Percentiles rank a stretch among this genome's conserved stretches.
These are phyloP conservation scores for Schizonepeta tenuifolia DNA, from an alignment of 257 asterid species.

Conservation along the genomic window DNA sequence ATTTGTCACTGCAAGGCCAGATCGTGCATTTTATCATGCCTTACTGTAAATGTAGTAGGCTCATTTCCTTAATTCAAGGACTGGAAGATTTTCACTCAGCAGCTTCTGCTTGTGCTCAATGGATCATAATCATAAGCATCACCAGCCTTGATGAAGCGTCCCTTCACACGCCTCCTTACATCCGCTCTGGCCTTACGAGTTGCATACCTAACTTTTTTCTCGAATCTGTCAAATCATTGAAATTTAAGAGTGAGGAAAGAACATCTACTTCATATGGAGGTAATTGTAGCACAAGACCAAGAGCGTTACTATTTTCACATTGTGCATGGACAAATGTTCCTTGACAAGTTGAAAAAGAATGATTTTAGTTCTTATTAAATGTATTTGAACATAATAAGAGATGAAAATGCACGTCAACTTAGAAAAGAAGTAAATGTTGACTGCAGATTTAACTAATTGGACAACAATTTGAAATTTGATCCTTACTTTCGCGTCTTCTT, in stretches of 20 bases:
- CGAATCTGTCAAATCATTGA: slow-evolving; percentile 54
- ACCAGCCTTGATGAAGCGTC: slow-evolving; percentile 95
- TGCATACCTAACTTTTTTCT: slow-evolving; percentile 82
- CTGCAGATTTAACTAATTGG: neutral
- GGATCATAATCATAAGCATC: slow-evolving; percentile 92
- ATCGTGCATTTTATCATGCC: slow-evolving; percentile 9
- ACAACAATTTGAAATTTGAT: neutral
- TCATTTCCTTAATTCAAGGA: slow-evolving; percentile 10
- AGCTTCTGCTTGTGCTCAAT: slow-evolving; percentile 66
- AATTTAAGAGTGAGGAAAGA: neutral
- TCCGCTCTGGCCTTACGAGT: slow-evolving; percentile 99
- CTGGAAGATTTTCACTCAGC: slow-evolving; percentile 41
- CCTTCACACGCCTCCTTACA: slow-evolving; percentile 90
- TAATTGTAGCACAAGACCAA: neutral
- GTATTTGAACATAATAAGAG: no score
- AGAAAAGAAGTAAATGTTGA: neutral
- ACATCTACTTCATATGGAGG: neutral
- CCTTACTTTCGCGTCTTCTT: slow-evolving; percentile 68
- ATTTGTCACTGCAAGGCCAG: slow-evolving; percentile 24
- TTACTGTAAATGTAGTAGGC: slow-evolving; percentile 25
- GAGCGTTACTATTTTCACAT: neutral
- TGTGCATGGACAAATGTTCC: neutral
- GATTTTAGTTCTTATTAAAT: no score
- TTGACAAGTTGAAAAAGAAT: neutral
- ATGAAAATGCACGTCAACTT: neutral